A percentile compares a stretch with the other conserved stretches of the same genome.
phyloP scores from a whole-genome alignment of 1,139 yeast genomes.

The Taphrina betulina region DNA sequence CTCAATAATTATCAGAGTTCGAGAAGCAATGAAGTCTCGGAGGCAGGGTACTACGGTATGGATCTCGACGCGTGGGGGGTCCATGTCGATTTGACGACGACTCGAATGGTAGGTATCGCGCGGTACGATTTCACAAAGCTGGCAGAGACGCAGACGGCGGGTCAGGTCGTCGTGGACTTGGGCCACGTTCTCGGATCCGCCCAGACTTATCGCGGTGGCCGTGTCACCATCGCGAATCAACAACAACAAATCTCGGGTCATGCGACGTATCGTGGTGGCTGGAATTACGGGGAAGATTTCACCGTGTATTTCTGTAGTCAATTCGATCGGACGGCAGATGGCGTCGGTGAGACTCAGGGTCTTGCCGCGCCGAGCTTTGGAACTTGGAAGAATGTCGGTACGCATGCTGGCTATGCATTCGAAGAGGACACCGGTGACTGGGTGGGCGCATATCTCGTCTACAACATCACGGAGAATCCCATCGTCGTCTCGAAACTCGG shows the following conservation, averaged over 20 bases:
- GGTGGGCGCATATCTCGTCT: slow-evolving; percentile 27
- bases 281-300: slow-evolving; percentile 27
- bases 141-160: slow-evolving; percentile 5
- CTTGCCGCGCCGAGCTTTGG: slow-evolving; percentile 28
- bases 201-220: slow-evolving; percentile 28
- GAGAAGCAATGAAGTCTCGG: slow-evolving; percentile 10
- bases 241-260: slow-evolving; percentile 4
- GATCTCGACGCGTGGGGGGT: slow-evolving; percentile 31
- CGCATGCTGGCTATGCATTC: slow-evolving; percentile 24
- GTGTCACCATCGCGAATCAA: slow-evolving; percentile 6
- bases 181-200: slow-evolving; percentile 32
- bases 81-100: slow-evolving; percentile 16
- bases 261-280: slow-evolving; percentile 30
- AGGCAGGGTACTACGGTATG: slow-evolving; percentile 25
- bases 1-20: slow-evolving; percentile 18
- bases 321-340: slow-evolving; percentile 26
- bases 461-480: slow-evolving; percentile 22
- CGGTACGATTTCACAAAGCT: slow-evolving; percentile 12
- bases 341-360: slow-evolving; percentile 29
- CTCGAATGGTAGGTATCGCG: slow-evolving; percentile 23
- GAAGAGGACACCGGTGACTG: slow-evolving; percentile 31
- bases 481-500: slow-evolving; percentile 19
- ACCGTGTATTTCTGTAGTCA: slow-evolving; percentile 27
- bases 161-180: slow-evolving; percentile 22
- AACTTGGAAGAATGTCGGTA: slow-evolving; percentile 27